Conservation (phyloP, 176 grass and related monocot species). For the Chloris gayana region DNA sequence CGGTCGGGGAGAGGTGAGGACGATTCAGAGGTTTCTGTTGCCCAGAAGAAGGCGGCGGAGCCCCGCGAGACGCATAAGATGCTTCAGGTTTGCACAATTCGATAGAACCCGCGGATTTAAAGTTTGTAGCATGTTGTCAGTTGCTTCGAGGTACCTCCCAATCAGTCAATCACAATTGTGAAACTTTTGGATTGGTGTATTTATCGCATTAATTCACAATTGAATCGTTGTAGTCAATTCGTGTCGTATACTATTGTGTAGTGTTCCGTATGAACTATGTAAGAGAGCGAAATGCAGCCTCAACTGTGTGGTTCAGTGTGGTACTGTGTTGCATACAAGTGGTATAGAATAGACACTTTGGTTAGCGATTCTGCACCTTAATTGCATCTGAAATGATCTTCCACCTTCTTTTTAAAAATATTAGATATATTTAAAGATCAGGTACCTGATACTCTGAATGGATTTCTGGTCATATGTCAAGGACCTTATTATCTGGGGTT, state of each 20-base stretch:
- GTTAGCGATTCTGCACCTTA: neutral
- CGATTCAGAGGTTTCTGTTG: neutral
- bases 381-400: neutral
- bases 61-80: conserved; percentile 84
- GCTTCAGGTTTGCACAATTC: conserved; percentile 62
- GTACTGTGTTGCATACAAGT: neutral
- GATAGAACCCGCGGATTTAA: neutral
- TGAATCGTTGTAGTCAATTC: too few species aligned
- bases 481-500: neutral
- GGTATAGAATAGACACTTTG: neutral
- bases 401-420: neutral
- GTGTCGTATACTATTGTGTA: too few species aligned
- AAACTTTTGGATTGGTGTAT: too few species aligned
- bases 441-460: neutral
- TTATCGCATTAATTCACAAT: too few species aligned
- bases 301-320: neutral
- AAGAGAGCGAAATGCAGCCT: neutral
- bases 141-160: too few species aligned
- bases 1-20: conserved; percentile 31
- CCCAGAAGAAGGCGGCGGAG: conserved; percentile 14
- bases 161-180: too few species aligned
- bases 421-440: neutral
- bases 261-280: too few species aligned
- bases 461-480: neutral
- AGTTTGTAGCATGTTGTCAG: too few species aligned